Percentiles rank a stretch among this genome's conserved stretches.
Evolutionary conservation across 306 rosid genomes (phyloP).

Genomic region (Macrotyloma uniflorum): DNA sequence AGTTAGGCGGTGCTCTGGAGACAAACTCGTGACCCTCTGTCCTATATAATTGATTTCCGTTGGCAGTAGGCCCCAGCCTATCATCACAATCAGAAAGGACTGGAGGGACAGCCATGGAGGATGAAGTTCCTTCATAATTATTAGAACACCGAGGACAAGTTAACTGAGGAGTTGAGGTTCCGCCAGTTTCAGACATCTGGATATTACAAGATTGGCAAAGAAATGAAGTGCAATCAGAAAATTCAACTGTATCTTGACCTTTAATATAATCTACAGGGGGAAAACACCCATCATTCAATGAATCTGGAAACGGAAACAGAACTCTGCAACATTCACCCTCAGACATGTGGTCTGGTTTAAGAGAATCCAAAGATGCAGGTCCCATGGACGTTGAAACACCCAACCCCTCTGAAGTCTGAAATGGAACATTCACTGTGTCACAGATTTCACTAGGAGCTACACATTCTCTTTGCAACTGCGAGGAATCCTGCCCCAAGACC

Average conservation of each 20-base stretch:
- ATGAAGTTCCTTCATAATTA: conserved; percentile 45
- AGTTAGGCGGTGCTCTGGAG: conserved; percentile 48
- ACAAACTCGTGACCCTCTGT: conserved; percentile 56
- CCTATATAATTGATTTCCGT: conserved; percentile 50
- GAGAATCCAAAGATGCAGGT: conserved; percentile 47
- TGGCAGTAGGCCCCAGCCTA: conserved; percentile 41
- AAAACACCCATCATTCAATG: conserved; percentile 51
- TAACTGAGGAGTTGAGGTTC: conserved; percentile 45
- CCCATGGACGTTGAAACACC: conserved; percentile 49
- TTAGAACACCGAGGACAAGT: conserved; percentile 49
- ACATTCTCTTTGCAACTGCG: conserved; percentile 57
- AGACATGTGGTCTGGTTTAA: conserved; percentile 59
- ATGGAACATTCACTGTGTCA: conserved; percentile 47
- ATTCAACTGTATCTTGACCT: conserved; percentile 45
- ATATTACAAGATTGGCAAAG: conserved; percentile 47
- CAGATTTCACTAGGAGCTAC: conserved; percentile 50
- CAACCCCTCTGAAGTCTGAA: conserved; percentile 56
- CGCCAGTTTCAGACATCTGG: conserved; percentile 47
- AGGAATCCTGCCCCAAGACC: conserved; percentile 57
- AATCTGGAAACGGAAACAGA: conserved; percentile 75
- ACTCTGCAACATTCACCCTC: conserved; percentile 88
- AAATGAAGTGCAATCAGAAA: conserved; percentile 56
- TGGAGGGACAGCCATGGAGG: conserved; percentile 42
- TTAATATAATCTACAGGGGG: conserved; percentile 49
- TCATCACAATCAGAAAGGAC: conserved; percentile 54